These are phyloP conservation scores for Coemansia sp. DNA, from an alignment of 192 early-diverging fungal species.

Conservation along the genomic window DNA sequence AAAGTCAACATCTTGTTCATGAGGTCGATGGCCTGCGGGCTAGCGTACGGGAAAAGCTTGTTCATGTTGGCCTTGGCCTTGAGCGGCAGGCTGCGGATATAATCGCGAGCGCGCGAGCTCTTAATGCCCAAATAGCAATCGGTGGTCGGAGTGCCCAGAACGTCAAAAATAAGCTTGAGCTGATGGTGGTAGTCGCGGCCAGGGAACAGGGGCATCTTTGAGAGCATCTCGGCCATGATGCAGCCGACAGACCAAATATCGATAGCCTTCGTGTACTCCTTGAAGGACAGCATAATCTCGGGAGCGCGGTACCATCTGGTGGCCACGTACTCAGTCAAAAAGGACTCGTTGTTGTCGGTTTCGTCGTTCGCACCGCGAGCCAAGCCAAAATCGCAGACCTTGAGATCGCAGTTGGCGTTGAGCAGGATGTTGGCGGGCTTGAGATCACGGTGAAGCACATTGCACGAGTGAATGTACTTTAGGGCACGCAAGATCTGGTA, in stretches of 20 bases:
- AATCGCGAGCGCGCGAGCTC: slow-evolving; percentile 82
- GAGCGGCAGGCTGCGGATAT: slow-evolving; percentile 85
- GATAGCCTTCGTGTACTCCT: slow-evolving; percentile 98
- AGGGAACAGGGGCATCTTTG: slow-evolving; percentile 78
- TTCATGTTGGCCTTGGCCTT: slow-evolving; percentile 80
- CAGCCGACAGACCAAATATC: slow-evolving; percentile 93
- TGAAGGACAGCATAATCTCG: slow-evolving; percentile 96
- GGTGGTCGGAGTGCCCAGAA: slow-evolving; percentile 96
- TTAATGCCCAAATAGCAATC: slow-evolving; percentile 81
- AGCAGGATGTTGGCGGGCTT: slow-evolving; percentile 97
- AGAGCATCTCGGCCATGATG: slow-evolving; percentile 83
- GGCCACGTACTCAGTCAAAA: slow-evolving; percentile 96
- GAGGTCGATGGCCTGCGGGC: slow-evolving; percentile 79
- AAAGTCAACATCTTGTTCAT: slow-evolving; percentile 85
- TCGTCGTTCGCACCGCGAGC: slow-evolving; percentile 88
- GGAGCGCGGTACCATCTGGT: slow-evolving; percentile 95
- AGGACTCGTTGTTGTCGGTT: slow-evolving; percentile 76
- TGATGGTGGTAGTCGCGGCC: slow-evolving; percentile 94
- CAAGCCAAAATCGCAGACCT: slow-evolving; percentile 99
- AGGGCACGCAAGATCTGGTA: slow-evolving; percentile 88
- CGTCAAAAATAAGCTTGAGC: slow-evolving; percentile 90
- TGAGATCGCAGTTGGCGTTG: slow-evolving; percentile 97
- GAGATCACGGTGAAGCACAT: slow-evolving; percentile 93
- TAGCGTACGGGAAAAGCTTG: slow-evolving; percentile 84
- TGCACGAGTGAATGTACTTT: slow-evolving; percentile 92